phyloP scores from a whole-genome alignment of 2,329 filamentous ascomycete genomes.

The Neonectria ditissima region DNA sequence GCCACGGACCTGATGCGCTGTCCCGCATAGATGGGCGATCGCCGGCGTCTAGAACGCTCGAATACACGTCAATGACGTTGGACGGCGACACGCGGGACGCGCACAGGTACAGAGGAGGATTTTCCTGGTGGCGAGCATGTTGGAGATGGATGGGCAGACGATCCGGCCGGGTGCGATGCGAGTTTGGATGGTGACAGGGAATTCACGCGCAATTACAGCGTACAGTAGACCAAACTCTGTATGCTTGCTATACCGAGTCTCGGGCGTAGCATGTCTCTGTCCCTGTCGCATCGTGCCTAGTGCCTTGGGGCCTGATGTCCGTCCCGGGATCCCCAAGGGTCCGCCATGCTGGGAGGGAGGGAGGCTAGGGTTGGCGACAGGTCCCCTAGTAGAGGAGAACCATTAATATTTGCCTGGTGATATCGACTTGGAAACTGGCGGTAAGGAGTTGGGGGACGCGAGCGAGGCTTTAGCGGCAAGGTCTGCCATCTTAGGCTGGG shows the following conservation, averaged over 20 bases:
- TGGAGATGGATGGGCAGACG: conserved; percentile 27
- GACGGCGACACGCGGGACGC: conserved; percentile 22
- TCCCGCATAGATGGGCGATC: conserved; percentile 29
- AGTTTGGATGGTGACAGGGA: conserved; percentile 3
- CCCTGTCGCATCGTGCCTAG: conserved; percentile 19
- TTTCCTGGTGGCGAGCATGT: conserved; percentile 18
- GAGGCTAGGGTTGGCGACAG: conserved; percentile 25
- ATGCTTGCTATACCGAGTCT: not conserved
- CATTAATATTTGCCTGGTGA: conserved; percentile 27
- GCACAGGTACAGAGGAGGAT: conserved; percentile 7
- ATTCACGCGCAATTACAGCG: conserved; percentile 5
- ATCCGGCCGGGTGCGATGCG: conserved; percentile 17
- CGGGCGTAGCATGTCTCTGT: conserved; percentile 4
- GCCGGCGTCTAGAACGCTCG: conserved; percentile 44
- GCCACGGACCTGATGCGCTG: conserved; percentile 31
- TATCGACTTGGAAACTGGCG: conserved; percentile 40
- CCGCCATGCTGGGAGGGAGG: conserved; percentile 35
- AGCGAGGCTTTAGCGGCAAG: conserved; percentile 5
- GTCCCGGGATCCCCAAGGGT: conserved; percentile 31
- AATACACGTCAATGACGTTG: conserved; percentile 41
- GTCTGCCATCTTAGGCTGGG: not conserved
- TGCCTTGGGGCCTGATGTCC: conserved; percentile 4
- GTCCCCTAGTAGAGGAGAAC: conserved; percentile 20
- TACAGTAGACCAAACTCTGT: too few relatives aligned
- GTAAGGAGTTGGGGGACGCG: conserved; percentile 31